Conservation (phyloP, 2,329 filamentous ascomycete genomes). For the Myriosclerotinia duriaeana region DNA sequence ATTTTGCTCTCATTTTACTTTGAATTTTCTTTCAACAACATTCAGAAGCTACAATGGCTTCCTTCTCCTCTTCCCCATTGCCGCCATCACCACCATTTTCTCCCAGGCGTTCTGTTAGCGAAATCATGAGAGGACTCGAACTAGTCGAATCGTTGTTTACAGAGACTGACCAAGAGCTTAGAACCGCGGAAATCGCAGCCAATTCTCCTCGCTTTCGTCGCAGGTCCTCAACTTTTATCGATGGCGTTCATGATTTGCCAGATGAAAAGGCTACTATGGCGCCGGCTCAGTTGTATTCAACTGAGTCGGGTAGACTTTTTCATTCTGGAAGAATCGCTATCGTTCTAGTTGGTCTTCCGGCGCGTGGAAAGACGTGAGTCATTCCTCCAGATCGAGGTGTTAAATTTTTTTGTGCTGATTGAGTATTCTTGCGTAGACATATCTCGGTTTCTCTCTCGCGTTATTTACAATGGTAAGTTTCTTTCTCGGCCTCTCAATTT, state of each 20-base stretch:
- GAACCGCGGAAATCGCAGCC: conserved; percentile 84
- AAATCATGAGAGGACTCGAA: neutral
- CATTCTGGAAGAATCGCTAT: conserved; percentile 97
- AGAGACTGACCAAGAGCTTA: conserved; percentile 22
- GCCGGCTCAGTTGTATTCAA: conserved; percentile 95
- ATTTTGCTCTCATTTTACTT: neutral
- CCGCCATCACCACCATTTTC: neutral
- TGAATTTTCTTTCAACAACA: neutral
- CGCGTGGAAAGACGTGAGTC: conserved; percentile 86
- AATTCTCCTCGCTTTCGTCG: conserved; percentile 87
- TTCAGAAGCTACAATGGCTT: neutral
- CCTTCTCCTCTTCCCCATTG: neutral
- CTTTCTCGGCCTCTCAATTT: neutral
- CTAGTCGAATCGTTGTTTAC: neutral
- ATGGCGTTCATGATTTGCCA: conserved; percentile 91
- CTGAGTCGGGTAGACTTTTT: conserved; percentile 93
- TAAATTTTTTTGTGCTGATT: neutral
- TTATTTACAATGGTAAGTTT: conserved; percentile 80
- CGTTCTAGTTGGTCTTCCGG: conserved; percentile 91
- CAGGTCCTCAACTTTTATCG: conserved; percentile 93
- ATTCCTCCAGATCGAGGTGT: neutral
- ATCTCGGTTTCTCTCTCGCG: conserved; percentile 93
- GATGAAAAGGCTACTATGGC: conserved; percentile 72
- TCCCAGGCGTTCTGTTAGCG: neutral
- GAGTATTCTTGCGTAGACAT: conserved; percentile 55